phyloP scores from a whole-genome alignment of 1,284 basidiomycete genomes.

The Rhodotorula sp. region DNA sequence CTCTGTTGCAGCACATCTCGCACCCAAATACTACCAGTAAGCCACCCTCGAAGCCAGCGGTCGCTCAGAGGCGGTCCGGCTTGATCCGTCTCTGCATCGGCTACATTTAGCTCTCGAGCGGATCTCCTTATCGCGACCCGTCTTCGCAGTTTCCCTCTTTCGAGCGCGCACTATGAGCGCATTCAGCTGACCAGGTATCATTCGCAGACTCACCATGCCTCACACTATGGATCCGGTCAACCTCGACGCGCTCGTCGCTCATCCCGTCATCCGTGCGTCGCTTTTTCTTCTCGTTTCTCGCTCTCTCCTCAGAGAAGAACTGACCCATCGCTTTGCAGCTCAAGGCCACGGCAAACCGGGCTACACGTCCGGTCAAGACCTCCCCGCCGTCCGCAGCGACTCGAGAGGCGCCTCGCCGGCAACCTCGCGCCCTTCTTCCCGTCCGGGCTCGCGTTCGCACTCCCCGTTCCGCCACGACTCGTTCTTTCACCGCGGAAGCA shows the following conservation, averaged over 20 bases:
- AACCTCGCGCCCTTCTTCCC: neutral
- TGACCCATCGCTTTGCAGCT: neutral
- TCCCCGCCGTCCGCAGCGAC: conserved; percentile 1
- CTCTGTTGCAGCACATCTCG: too few species aligned
- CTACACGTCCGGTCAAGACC: neutral
- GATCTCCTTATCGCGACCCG: too few species aligned
- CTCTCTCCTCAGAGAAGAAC: neutral
- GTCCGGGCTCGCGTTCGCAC: neutral
- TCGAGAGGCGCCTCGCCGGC: neutral
- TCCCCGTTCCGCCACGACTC: conserved; percentile 1
- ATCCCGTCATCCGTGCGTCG: conserved; percentile 6
- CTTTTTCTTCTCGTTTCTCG: too few species aligned
- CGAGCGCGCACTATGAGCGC: too few species aligned
- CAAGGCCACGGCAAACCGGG: neutral
- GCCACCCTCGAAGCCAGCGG: too few species aligned
- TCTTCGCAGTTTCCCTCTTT: too few species aligned
- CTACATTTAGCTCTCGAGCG: too few species aligned
- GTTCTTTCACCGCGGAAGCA: conserved; percentile 10
- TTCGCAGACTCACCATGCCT: neutral
- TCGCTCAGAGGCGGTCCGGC: too few species aligned
- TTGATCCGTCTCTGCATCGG: too few species aligned
- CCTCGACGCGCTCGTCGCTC: neutral
- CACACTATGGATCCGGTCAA: conserved; percentile 4
- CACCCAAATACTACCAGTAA: too few species aligned
- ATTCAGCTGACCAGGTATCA: neutral